phyloP scores from a whole-genome alignment of 2,329 filamentous ascomycete genomes.

The Lasiodiplodia sp. region DNA sequence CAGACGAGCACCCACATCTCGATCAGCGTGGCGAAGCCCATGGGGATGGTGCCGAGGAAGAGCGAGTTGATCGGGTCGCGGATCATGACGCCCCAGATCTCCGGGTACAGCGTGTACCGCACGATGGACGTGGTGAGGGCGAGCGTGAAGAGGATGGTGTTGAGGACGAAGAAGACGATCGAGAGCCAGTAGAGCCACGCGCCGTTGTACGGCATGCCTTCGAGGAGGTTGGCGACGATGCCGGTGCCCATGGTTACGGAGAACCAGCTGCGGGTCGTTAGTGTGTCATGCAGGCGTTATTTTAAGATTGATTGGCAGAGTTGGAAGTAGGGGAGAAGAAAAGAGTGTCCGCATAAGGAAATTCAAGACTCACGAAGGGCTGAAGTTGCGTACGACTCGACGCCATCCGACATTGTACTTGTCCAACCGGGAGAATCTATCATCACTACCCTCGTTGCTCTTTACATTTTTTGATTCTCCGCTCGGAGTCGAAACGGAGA shows the following conservation, averaged over 20 bases:
- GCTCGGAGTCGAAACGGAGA: slow-evolving; percentile 1
- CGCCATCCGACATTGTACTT: slow-evolving; percentile 39
- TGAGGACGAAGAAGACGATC: slow-evolving; percentile 64
- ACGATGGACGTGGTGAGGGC: slow-evolving; percentile 61
- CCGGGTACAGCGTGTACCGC: slow-evolving; percentile 68
- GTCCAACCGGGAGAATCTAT: background rate
- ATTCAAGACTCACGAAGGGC: slow-evolving; percentile 36
- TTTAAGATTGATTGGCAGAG: no score
- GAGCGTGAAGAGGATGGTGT: slow-evolving; percentile 61
- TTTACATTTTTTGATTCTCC: background rate
- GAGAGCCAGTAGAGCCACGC: slow-evolving; percentile 64
- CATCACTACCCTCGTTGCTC: background rate
- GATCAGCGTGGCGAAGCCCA: slow-evolving; percentile 70
- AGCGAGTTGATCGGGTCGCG: slow-evolving; percentile 68
- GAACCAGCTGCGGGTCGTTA: no score
- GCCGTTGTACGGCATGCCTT: slow-evolving; percentile 65
- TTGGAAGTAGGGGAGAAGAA: no score
- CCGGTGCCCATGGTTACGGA: slow-evolving; percentile 65
- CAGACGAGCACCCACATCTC: slow-evolving; percentile 68
- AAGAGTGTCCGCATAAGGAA: background rate
- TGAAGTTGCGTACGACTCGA: slow-evolving; percentile 46
- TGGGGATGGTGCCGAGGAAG: slow-evolving; percentile 69
- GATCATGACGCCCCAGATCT: slow-evolving; percentile 69
- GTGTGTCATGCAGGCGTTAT: no score
- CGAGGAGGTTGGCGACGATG: slow-evolving; percentile 68